These are phyloP conservation scores for Achaetomium macrosporum DNA, from an alignment of 2,329 filamentous ascomycete genomes.

Conservation along the genomic window DNA sequence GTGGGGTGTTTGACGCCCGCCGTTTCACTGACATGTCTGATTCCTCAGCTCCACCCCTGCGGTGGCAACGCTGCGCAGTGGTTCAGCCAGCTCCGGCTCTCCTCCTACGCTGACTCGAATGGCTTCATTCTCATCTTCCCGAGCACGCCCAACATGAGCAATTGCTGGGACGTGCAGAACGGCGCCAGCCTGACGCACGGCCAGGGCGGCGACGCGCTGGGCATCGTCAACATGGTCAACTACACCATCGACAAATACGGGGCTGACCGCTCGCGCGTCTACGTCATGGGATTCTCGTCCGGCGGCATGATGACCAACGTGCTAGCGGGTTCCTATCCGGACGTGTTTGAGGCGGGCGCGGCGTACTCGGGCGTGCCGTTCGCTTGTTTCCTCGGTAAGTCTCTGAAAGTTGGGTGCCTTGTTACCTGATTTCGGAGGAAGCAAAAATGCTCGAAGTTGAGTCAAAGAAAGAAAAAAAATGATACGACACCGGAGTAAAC, in stretches of 20 bases:
- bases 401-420: neutral
- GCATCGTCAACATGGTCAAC: conserved; percentile 47
- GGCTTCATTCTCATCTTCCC: conserved; percentile 43
- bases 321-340: conserved; percentile 30
- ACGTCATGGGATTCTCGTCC: conserved; percentile 39
- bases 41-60: conserved; percentile 39
- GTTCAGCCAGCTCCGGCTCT: conserved; percentile 40
- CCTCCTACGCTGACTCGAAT: conserved; percentile 30
- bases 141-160: conserved; percentile 35
- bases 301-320: conserved; percentile 37
- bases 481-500: too few relatives aligned
- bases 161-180: conserved; percentile 51
- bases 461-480: neutral
- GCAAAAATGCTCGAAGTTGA: neutral
- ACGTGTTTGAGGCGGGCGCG: conserved; percentile 30
- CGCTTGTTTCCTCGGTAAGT: conserved; percentile 25
- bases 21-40: neutral
- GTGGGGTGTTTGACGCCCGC: neutral
- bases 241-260: conserved; percentile 43
- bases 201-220: conserved; percentile 43
- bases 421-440: neutral
- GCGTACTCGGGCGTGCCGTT: conserved; percentile 28
- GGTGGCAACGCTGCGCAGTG: conserved; percentile 36
- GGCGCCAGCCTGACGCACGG: conserved; percentile 41
- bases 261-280: conserved; percentile 41